Conservation (phyloP, 441 rosid genomes). For the Populus hybrid region DNA sequence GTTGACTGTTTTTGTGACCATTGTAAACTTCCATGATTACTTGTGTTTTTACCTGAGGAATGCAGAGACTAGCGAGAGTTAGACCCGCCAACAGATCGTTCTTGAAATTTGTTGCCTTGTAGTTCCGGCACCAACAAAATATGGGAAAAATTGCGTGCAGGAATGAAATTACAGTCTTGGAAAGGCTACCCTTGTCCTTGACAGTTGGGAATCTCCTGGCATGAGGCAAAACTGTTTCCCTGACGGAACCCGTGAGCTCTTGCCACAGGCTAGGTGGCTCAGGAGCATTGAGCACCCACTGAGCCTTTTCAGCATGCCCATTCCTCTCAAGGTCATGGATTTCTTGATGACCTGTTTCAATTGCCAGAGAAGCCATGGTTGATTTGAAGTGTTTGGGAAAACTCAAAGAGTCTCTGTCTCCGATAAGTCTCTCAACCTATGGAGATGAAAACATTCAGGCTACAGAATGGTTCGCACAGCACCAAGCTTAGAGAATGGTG, state of each 20-base stretch:
- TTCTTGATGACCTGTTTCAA: slow-evolving; percentile 14
- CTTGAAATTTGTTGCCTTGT: slow-evolving; percentile 56
- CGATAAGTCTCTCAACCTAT: background rate
- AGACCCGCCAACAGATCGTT: slow-evolving; percentile 80
- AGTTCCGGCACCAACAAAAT: slow-evolving; percentile 60
- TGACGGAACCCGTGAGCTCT: slow-evolving; percentile 32
- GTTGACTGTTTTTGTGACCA: background rate
- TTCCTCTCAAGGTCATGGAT: slow-evolving; percentile 33
- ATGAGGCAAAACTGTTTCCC: slow-evolving; percentile 32
- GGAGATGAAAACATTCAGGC: slow-evolving; percentile 3
- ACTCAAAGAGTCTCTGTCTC: slow-evolving; percentile 19
- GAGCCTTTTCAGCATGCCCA: slow-evolving; percentile 33
- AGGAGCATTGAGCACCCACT: slow-evolving; percentile 70
- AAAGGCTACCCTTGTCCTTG: slow-evolving; percentile 30
- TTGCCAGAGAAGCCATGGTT: slow-evolving; percentile 35
- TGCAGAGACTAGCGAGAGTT: slow-evolving; percentile 96
- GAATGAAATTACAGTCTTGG: slow-evolving; percentile 32
- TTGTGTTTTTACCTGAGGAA: slow-evolving; percentile 69
- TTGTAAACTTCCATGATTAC: background rate
- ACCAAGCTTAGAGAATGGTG: slow-evolving; percentile 11
- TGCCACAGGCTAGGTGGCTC: slow-evolving; percentile 65
- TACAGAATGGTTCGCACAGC: slow-evolving; percentile 9
- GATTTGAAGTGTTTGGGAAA: slow-evolving; percentile 78
- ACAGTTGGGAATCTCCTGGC: slow-evolving; percentile 32
- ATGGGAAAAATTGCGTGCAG: slow-evolving; percentile 60